Percentiles rank a stretch among this genome's conserved stretches.
These are phyloP conservation scores for Solanum virginianum DNA, from an alignment of 257 asterid genomes.

Conservation along the genomic window DNA sequence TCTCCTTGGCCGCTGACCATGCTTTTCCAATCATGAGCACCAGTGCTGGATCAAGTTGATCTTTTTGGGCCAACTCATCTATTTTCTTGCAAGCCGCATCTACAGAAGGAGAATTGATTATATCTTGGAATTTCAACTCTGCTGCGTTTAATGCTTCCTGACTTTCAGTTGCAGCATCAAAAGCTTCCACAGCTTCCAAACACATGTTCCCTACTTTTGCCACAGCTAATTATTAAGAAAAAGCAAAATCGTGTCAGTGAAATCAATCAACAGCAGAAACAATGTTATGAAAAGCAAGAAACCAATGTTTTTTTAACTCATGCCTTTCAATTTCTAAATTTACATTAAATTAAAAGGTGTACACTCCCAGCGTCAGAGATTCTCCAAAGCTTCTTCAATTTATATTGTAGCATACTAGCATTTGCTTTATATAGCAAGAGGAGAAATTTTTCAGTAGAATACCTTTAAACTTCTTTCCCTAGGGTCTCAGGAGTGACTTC, in stretches of 20 bases:
- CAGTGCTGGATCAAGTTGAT: conserved; percentile 80
- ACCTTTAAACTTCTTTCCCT: neutral
- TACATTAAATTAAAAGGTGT: neutral
- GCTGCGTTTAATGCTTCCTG: conserved; percentile 66
- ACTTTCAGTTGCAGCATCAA: conserved; percentile 67
- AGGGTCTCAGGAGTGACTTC: neutral
- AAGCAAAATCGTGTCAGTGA: neutral
- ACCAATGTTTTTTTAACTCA: neutral
- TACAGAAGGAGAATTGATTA: conserved; percentile 74
- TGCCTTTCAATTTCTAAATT: neutral
- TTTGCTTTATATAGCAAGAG: neutral
- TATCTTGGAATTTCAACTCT: conserved; percentile 80
- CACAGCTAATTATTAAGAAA: conserved; percentile 39
- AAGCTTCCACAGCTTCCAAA: conserved; percentile 75
- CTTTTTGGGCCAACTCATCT: conserved; percentile 73
- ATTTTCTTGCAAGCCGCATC: conserved; percentile 88
- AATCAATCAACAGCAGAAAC: neutral
- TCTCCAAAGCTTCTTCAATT: neutral
- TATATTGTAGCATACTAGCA: neutral
- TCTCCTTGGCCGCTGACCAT: conserved; percentile 95
- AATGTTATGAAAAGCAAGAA: neutral
- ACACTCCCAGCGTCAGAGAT: neutral
- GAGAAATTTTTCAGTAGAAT: neutral
- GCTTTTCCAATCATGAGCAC: conserved; percentile 86
- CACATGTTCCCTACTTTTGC: conserved; percentile 62